Base-by-base conservation (phyloP, 2,329 filamentous ascomycete species). In the Aspergillus latus region DNA sequence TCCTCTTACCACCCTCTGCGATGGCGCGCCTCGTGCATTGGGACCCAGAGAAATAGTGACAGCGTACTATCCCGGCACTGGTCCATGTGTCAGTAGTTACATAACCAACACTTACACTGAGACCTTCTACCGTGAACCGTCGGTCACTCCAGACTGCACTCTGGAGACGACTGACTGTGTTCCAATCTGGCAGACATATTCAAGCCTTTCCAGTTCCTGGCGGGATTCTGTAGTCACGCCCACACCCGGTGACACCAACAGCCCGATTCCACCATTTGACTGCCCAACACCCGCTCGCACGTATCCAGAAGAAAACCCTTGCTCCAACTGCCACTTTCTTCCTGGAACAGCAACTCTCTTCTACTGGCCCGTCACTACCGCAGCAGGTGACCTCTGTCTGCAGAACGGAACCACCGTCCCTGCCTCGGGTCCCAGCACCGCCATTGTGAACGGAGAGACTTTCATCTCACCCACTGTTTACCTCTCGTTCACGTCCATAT, bases 321-420 rank as follows among this genome's bases (percentile, higher is more conserved):
- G 64, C 49, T 58, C 59, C 5, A 52, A 49, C 32, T 66, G 63
- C 32, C 64, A 65, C 47, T 64, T 58, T 28, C 56, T 64, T 32
- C 64, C 64, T 1, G 63, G 32, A 1, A 61, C 59, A 3, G 64
- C 64, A 1, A 66, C 64, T 4, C 52, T 66, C 39, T 66, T 66
- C 52, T 66, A 65, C 59, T 66, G 64, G 64, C 64, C 64, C 5
- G 60, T 61, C n/a, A 54, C 53, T n/a, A 65, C 64, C 16, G 54
- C 48, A 8, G 37, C 9, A 21, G 61, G 63, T 13, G 63, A 62
- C 16, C 57, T 63, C 39, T 66, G 64, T 49, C 53, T 53, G 42
- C 59, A 64, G 47, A 57, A 61, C 49, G 64, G 64, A 37, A 60
- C 51, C 29, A 66, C 62, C 29, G 28, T 65, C 13, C 52, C 61